Conservation (phyloP, 2,329 filamentous ascomycete species). For the Ustilaginoidea virens region DNA sequence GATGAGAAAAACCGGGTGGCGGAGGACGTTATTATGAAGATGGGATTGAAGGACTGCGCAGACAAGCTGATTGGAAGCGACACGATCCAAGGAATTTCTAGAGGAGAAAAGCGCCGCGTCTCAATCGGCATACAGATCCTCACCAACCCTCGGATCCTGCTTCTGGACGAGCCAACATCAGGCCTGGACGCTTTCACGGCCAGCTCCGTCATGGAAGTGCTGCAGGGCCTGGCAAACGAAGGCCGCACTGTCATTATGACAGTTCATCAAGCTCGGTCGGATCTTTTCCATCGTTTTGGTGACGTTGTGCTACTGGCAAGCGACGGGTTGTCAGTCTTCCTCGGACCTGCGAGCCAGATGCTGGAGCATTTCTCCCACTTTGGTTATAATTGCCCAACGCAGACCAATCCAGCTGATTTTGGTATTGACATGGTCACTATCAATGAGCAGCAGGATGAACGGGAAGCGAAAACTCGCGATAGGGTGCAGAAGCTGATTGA, state of each 20-base stretch:
- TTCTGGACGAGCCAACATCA: conserved; percentile 64
- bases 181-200: conserved; percentile 68
- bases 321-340: conserved; percentile 53
- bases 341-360: conserved; percentile 48
- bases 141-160: conserved; percentile 55
- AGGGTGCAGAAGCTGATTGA: conserved; percentile 47
- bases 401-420: conserved; percentile 66
- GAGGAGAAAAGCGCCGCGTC: conserved; percentile 64
- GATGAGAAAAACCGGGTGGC: conserved; percentile 52
- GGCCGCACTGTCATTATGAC: conserved; percentile 62
- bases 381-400: conserved; percentile 48
- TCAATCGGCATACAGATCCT: conserved; percentile 66
- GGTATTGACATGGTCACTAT: conserved; percentile 64
- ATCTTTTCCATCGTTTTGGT: conserved; percentile 56
- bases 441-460: conserved; percentile 49
- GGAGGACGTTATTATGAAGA: conserved; percentile 56
- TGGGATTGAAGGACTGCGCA: conserved; percentile 66
- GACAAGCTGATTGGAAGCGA: conserved; percentile 60
- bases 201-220: conserved; percentile 59
- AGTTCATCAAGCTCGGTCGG: conserved; percentile 62
- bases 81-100: conserved; percentile 62
- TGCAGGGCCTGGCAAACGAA: conserved; percentile 54
- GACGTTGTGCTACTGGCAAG: conserved; percentile 56
- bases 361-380: conserved; percentile 44
- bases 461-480: conserved; percentile 46